Evolutionary conservation across 495 filamentous ascomycete species (phyloP).

Genomic region (Tuber microsphaerosporum): DNA sequence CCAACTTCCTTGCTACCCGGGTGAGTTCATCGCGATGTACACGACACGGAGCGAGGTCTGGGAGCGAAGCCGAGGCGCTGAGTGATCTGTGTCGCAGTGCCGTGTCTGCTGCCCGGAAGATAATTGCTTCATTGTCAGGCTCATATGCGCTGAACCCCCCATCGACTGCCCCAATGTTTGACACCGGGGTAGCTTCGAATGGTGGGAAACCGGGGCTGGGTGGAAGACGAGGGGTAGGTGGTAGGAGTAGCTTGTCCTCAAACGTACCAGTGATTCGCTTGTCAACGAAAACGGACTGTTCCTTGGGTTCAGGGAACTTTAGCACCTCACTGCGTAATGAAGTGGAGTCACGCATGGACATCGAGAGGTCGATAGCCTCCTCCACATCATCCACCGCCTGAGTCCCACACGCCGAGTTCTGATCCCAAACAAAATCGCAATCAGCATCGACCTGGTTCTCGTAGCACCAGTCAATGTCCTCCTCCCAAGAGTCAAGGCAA

Average conservation of each 20-base stretch:
- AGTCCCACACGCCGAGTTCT: constrained; percentile 42
- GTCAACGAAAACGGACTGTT: constrained; percentile 31
- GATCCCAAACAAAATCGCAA: constrained; percentile 83
- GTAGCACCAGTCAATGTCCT: constrained; percentile 91
- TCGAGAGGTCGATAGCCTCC: constrained; percentile 13
- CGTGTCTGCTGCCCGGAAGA: constrained; percentile 31
- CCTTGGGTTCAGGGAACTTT: constrained; percentile 23
- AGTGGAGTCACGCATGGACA: constrained; percentile 2
- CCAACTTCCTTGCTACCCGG: constrained; percentile 36
- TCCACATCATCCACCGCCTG: constrained; percentile 29
- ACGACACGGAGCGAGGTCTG: constrained; percentile 28
- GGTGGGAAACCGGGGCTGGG: constrained; percentile 24
- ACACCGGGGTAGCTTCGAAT: constrained; percentile 4
- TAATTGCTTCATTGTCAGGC: constrained; percentile 29
- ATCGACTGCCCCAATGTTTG: constrained; percentile 30
- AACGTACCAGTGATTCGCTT: constrained; percentile 41
- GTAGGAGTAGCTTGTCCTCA: constrained; percentile 41
- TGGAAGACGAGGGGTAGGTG: constrained; percentile 32
- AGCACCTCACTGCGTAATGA: constrained; percentile 12
- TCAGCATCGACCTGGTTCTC: constrained; percentile 83
- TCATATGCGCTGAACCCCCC: constrained; percentile 29
- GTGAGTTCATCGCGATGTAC: constrained; percentile 40
- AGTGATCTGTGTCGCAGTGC: constrained; percentile 36
- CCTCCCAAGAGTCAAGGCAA: constrained; percentile 68
- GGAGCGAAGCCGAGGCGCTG: constrained; percentile 33